Conservation (phyloP, 306 rosid genomes). For the Luffa acutangula region DNA sequence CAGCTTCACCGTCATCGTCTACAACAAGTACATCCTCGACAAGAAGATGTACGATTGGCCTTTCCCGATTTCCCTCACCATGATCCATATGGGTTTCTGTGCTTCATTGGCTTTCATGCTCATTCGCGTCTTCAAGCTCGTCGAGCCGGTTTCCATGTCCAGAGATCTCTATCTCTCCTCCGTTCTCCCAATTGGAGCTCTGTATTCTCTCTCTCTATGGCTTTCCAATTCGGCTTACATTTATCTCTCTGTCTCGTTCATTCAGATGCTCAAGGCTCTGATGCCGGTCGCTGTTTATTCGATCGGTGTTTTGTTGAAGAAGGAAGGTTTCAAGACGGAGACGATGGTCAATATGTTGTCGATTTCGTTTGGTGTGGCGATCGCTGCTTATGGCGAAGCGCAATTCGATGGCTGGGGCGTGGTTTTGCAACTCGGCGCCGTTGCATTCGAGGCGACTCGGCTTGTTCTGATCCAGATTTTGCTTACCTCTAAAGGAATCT, state of each 20-base stretch:
- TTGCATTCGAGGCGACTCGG: slow-evolving; percentile 74
- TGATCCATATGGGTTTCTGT: slow-evolving; percentile 95
- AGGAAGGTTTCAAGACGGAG: slow-evolving; percentile 48
- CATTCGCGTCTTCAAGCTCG: slow-evolving; percentile 53
- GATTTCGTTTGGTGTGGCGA: slow-evolving; percentile 68
- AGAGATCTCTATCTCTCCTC: slow-evolving; percentile 59
- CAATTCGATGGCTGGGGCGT: slow-evolving; percentile 74
- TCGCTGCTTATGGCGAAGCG: slow-evolving; percentile 87
- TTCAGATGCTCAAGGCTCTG: slow-evolving; percentile 85
- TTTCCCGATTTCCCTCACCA: slow-evolving; percentile 78
- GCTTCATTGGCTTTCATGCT: slow-evolving; percentile 57
- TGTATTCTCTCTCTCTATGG: slow-evolving; percentile 78
- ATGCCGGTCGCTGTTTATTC: slow-evolving; percentile 96
- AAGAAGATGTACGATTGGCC: slow-evolving; percentile 92
- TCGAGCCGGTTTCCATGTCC: slow-evolving; percentile 69
- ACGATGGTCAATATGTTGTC: slow-evolving; percentile 82
- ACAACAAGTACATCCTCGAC: slow-evolving; percentile 95
- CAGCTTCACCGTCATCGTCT: slow-evolving; percentile 77
- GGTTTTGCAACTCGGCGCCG: slow-evolving; percentile 65
- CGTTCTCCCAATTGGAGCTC: slow-evolving; percentile 82
- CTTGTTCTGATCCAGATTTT: slow-evolving; percentile 82
- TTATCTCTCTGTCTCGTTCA: slow-evolving; percentile 82
- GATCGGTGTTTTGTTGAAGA: slow-evolving; percentile 51
- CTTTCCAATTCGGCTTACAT: slow-evolving; percentile 88
- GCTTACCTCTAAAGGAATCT: slow-evolving; percentile 74